Evolutionary conservation across 2,329 filamentous ascomycete genomes (phyloP).

Genomic region (Colletotrichum cuscutae): DNA sequence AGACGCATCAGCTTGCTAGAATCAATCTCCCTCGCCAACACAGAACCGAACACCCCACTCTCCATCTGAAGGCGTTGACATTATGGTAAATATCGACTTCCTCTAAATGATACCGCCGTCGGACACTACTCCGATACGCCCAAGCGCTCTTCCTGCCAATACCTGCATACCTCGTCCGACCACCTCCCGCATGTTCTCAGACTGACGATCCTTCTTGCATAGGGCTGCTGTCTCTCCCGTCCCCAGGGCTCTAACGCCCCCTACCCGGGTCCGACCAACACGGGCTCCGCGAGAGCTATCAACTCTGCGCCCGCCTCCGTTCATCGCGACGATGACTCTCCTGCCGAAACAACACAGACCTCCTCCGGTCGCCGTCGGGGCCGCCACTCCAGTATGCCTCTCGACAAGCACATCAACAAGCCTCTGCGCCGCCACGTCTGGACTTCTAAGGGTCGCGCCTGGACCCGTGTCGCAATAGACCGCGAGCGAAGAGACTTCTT

Average conservation of each 20-base stretch:
- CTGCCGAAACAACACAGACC: constrained; percentile 28
- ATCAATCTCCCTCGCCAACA: background rate
- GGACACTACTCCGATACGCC: background rate
- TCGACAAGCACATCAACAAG: constrained; percentile 75
- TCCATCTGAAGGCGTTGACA: background rate
- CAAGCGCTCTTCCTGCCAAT: background rate
- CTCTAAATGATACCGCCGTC: background rate
- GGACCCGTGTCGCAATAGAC: constrained; percentile 76
- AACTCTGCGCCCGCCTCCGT: constrained; percentile 47
- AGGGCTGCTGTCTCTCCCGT: constrained; percentile 70
- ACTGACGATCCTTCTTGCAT: constrained; percentile 7
- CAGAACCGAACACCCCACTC: background rate
- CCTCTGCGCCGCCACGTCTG: constrained; percentile 75
- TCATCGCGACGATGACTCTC: constrained; percentile 40
- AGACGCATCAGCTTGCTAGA: background rate
- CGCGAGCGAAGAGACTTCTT: constrained; percentile 86
- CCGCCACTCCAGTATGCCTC: constrained; percentile 52
- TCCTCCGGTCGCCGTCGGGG: constrained; percentile 41
- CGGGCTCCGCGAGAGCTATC: constrained; percentile 64
- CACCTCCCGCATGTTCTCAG: background rate
- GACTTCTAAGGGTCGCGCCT: constrained; percentile 70
- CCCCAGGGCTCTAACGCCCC: constrained; percentile 63
- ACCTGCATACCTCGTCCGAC: background rate
- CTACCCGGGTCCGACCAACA: constrained; percentile 60
- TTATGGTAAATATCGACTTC: constrained; percentile 14